Evolutionary conservation across 2,329 filamentous ascomycete genomes (phyloP), one percentile per base, ranked within the genome.

Genomic region (Botrytis cinerea): DNA sequence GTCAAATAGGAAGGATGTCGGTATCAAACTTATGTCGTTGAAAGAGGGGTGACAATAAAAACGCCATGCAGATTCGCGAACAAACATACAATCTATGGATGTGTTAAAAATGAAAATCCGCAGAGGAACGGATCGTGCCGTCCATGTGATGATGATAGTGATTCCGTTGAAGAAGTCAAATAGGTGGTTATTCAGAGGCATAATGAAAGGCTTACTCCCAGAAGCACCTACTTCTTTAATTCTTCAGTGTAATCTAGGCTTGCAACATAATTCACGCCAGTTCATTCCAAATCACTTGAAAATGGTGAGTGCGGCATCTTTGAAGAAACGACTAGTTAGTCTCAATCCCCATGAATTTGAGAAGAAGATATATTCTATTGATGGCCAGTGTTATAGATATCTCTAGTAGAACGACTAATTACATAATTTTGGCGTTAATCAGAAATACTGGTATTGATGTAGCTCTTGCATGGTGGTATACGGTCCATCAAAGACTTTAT

Each of bases 151-250:
- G 7, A 38, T 25, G 10, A 4, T 61, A 61, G 2, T 35, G 35
- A 12, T 38, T 61, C 20, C 5, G 20, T 25, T 5, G 10, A 38
- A 16, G 32, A 61, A 40, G 1, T n/a, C 10, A n/a, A 9, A 22
- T n/a, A n/a, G 12, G 32, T 5, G 38, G 18, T 25, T 16, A 7
- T 2, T 22, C 4, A 40, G 20, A n/a, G 18, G 1, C 35, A 61
- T 20, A 1, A 4, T 16, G 12, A n/a, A 18, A n/a, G 12, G 7
- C 5, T 61, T 61, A 0, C 4, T 60, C 0, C 59, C 12, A 3
- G 12, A 14, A 2, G 4, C 14, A 6, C 6, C 59, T n/a, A 32
- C 32, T 40, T 40, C 2, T 38, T 8, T 16, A 22, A 22, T 7
- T 25, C 18, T 38, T 38, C 2, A 4, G 35, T 6, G 22, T 22